Conservation (phyloP, 2,329 filamentous ascomycete species). For the Chaetothyriales sp. region DNA sequence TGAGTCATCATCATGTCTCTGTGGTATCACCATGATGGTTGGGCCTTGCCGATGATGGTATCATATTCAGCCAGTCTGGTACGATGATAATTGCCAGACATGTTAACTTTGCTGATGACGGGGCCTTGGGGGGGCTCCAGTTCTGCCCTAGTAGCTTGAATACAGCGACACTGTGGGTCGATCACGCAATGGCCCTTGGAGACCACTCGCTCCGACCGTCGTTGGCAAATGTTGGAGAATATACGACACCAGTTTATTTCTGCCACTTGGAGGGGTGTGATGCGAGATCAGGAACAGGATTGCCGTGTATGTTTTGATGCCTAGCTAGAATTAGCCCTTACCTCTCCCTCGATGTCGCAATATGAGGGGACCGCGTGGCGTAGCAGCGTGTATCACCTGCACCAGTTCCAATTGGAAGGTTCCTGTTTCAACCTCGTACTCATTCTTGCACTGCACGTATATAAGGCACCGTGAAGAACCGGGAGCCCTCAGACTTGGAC, state of each 20-base stretch:
- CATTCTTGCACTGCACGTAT: too few relatives aligned
- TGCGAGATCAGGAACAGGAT: not conserved
- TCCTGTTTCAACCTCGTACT: not conserved
- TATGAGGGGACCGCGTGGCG: not conserved
- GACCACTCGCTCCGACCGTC: not conserved
- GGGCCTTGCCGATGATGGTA: not conserved
- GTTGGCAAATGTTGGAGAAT: not conserved
- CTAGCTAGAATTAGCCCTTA: not conserved
- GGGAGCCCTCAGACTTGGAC: not conserved
- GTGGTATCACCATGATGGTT: not conserved
- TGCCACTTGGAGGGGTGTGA: not conserved
- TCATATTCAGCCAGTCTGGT: not conserved
- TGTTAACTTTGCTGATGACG: not conserved
- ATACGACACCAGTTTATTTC: too few relatives aligned
- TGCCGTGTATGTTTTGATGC: not conserved
- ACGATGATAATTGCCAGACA: not conserved
- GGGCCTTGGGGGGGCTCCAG: too few relatives aligned
- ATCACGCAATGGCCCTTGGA: not conserved
- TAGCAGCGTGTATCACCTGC: not conserved
- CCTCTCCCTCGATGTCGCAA: not conserved
- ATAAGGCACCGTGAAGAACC: not conserved
- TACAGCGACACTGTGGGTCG: not conserved
- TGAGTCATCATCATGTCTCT: not conserved
- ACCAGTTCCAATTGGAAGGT: not conserved
- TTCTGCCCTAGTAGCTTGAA: too few relatives aligned